phyloP scores from a whole-genome alignment of 345 rosid species.

The Sisymbrium altissimum region DNA sequence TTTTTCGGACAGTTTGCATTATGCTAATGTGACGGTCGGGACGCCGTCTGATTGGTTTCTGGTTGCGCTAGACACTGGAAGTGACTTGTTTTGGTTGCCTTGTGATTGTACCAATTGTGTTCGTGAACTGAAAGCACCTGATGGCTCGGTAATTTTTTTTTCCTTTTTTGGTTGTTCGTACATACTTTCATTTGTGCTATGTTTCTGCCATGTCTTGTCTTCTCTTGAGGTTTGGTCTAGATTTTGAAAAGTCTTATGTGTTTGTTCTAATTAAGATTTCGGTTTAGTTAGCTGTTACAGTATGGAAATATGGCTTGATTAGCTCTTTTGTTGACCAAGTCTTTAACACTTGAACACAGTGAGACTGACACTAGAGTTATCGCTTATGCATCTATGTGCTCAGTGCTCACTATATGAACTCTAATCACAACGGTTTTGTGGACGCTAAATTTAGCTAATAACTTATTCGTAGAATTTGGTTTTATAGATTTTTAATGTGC shows the following conservation, averaged over 20 bases:
- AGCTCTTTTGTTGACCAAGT: conserved; percentile 14
- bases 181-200: neutral
- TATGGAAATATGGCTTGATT: neutral
- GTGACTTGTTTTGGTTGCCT: conserved; percentile 94
- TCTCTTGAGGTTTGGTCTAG: neutral
- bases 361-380: neutral
- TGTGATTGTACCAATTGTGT: conserved; percentile 75
- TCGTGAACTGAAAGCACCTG: conserved; percentile 31
- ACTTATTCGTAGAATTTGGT: neutral
- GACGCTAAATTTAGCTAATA: too few relatives aligned
- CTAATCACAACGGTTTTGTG: too few relatives aligned
- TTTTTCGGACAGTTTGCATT: conserved; percentile 63
- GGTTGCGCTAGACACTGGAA: conserved; percentile 94
- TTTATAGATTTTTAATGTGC: neutral
- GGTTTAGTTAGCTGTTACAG: too few relatives aligned
- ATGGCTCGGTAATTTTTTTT: conserved; percentile 41
- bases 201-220: neutral
- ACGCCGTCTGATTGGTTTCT: conserved; percentile 63
- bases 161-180: neutral
- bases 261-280: neutral
- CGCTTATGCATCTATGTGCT: too few relatives aligned
- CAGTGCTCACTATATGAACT: neutral
- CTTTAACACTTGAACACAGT: neutral
- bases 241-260: neutral
- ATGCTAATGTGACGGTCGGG: conserved; percentile 79